A percentile compares a stretch with the other conserved stretches of the same genome.
phyloP scores from a whole-genome alignment of 2,329 filamentous ascomycete species.

The Exophiala alcalophila region DNA sequence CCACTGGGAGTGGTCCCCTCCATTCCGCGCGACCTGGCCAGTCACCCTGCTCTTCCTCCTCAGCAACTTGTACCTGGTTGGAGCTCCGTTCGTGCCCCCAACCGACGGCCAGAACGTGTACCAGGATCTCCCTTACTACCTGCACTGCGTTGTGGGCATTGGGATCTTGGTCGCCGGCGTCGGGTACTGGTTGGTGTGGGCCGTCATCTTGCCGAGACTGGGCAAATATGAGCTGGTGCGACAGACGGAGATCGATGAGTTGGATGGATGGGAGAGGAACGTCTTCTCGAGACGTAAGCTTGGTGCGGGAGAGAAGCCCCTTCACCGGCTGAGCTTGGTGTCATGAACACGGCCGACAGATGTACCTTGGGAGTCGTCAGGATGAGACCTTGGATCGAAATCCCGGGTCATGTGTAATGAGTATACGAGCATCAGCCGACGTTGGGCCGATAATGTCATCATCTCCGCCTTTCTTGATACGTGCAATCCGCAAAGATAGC shows the following conservation, averaged over 20 bases:
- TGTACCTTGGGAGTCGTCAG: no score
- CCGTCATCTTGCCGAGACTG: constrained; percentile 45
- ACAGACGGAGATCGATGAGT: constrained; percentile 53
- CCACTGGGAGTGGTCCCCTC: constrained; percentile 43
- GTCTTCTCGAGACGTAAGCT: constrained; percentile 41
- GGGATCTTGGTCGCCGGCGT: constrained; percentile 50
- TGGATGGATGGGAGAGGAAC: constrained; percentile 61
- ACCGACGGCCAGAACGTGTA: constrained; percentile 50
- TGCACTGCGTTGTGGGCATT: constrained; percentile 54
- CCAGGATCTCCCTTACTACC: constrained; percentile 51
- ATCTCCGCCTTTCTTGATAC: no score
- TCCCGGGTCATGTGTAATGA: no score
- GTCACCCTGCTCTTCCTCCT: constrained; percentile 53
- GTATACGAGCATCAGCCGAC: no score
- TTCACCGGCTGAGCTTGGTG: background rate
- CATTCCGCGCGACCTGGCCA: constrained; percentile 50
- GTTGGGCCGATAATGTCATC: no score
- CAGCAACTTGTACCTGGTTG: constrained; percentile 52
- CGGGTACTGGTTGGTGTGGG: constrained; percentile 53
- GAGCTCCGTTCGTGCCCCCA: constrained; percentile 54
- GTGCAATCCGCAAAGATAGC: no score
- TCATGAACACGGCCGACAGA: no score
- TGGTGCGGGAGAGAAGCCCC: background rate
- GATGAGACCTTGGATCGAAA: no score
- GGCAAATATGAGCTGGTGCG: constrained; percentile 54